A percentile compares a stretch with the other conserved stretches of the same genome.
These are phyloP conservation scores for Paramecium primaurelia DNA, from an alignment of 73 alveolate species.

Conservation along the genomic window DNA sequence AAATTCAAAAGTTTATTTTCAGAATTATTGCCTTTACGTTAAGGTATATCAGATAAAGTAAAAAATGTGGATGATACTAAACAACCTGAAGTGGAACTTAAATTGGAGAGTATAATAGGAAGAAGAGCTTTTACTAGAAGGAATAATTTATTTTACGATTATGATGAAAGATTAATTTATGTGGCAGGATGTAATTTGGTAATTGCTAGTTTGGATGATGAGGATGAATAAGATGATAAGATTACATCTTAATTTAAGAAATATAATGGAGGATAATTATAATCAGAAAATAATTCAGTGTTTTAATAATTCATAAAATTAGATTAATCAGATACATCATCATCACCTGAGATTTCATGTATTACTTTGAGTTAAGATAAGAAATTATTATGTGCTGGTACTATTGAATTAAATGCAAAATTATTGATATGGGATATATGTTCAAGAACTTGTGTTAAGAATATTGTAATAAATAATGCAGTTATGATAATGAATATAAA, in stretches of 20 bases:
- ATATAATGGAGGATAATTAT: background rate
- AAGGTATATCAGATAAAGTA: conserved; percentile 72
- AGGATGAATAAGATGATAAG: conserved; percentile 61
- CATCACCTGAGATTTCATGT: conserved; percentile 77
- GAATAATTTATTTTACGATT: conserved; percentile 91
- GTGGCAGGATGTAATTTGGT: conserved; percentile 74
- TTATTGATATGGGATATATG: conserved; percentile 88
- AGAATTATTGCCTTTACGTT: conserved; percentile 72
- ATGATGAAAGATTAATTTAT: conserved; percentile 88
- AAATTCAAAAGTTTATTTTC: conserved; percentile 61
- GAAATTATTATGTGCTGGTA: conserved; percentile 80
- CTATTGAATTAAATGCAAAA: conserved; percentile 77
- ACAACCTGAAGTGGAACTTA: conserved; percentile 46
- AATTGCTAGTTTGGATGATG: conserved; percentile 70
- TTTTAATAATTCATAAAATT: conserved; percentile 50
- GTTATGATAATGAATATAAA: conserved; percentile 70
- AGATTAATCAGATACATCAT: conserved; percentile 48
- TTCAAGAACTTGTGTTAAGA: conserved; percentile 71
- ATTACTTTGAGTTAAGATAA: conserved; percentile 76
- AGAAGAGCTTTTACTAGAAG: conserved; percentile 96
- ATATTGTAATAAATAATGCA: conserved; percentile 64
- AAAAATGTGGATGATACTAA: conserved; percentile 70
- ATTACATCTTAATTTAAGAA: background rate
- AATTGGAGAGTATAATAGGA: conserved; percentile 70
- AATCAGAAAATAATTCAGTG: conserved; percentile 1